Evolutionary conservation across 257 asterid species (phyloP), one percentile per base, ranked within the genome.

Genomic region (Solanum piurae): DNA sequence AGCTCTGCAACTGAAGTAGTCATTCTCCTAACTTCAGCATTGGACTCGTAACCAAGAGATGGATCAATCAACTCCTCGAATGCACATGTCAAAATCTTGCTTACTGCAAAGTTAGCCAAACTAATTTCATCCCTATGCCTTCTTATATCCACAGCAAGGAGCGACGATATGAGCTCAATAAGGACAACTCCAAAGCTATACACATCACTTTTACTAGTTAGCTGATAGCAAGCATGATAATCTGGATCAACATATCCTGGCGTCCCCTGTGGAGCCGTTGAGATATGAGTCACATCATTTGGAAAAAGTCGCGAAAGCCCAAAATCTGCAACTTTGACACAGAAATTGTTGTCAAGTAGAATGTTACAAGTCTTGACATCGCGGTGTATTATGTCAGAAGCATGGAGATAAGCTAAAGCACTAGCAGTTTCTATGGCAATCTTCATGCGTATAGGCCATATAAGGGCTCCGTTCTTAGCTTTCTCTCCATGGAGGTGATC

Each of bases 161-260:
- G 85, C 6, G 95, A 92, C 3, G 96, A 93, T 14, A 93, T 60
- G 18, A 93, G 94, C 91, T 92, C 96, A n/a, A 92, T 76, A 4
- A 93, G 91, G 23, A 93, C 96, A 5, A 93, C 96, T 2, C 95
- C 95, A 27, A 93, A 93, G 87, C 96, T 93, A 60, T 93, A 93
- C 8, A 93, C 93, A 4, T 93, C 93, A 87, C 95, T 93, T 88
- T 90, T 93, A 37, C 75, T 89, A 0, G 92, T 92, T 1, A 93
- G 84, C 74, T 90, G 96, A 86, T 90, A 93, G 89, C 93, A 90
- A 3, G 87, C 91, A 23, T 92, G 90, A 42, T 93, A 93, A 60
- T 89, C 91, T 0, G 95, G 96, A 55, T 93, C 95, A 2, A 93
- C 95, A 36, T 93, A 93, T 34, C 96, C 94, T 0, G 95, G 94